Conservation (phyloP, 2,329 filamentous ascomycete species). For the Penicillium sp. region DNA sequence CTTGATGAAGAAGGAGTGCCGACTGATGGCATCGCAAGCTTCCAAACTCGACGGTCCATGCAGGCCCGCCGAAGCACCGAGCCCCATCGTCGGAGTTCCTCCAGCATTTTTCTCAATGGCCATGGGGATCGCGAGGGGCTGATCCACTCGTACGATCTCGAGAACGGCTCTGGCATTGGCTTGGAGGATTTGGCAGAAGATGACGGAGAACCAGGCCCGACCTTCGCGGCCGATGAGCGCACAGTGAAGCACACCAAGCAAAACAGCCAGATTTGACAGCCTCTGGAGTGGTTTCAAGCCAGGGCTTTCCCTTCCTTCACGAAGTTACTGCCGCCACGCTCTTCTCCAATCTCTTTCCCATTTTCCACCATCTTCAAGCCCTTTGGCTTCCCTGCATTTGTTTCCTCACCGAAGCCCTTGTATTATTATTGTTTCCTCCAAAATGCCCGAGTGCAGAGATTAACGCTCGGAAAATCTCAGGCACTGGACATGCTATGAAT, state of each 20-base stretch:
- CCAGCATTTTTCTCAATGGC: conserved; percentile 59
- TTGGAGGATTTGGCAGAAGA: conserved; percentile 74
- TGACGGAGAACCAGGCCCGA: conserved; percentile 49
- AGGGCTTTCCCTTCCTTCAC: conserved; percentile 21
- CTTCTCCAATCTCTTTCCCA: conserved; percentile 10
- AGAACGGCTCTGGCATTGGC: conserved; percentile 68
- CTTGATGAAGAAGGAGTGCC: conserved; percentile 68
- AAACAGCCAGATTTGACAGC: conserved; percentile 29
- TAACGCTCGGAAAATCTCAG: conserved; percentile 20
- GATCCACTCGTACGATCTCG: conserved; percentile 86
- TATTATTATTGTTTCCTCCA: conserved; percentile 28
- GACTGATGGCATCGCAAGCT: conserved; percentile 84
- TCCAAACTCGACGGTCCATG: conserved; percentile 92
- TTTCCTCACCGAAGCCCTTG: conserved; percentile 13
- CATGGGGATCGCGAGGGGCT: conserved; percentile 72
- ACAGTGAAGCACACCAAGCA: conserved; percentile 31
- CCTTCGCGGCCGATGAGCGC: conserved; percentile 28
- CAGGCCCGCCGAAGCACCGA: conserved; percentile 74
- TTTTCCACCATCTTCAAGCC: conserved; percentile 7
- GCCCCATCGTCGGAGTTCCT: conserved; percentile 59
- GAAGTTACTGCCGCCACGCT: conserved; percentile 27
- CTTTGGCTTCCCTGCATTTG: conserved; percentile 6
- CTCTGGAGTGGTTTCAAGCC: conserved; percentile 8
- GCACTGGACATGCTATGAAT: conserved; percentile 28
- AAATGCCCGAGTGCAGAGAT: conserved; percentile 19